Evolutionary conservation across 441 rosid species (phyloP).

Genomic region (Pelargonium myrrhifolium): DNA sequence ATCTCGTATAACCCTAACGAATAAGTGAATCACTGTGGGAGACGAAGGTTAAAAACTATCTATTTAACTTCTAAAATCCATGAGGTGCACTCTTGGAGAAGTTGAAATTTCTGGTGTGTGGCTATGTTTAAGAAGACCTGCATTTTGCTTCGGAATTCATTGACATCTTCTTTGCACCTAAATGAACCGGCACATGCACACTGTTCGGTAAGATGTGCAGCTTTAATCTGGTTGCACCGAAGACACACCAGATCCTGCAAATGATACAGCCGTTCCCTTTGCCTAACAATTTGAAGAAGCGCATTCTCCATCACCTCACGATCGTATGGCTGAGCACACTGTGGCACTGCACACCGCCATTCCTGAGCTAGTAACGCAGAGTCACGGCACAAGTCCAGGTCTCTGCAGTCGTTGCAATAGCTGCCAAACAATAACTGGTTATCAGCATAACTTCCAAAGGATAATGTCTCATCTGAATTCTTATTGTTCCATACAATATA

Average conservation of each 20-base stretch:
- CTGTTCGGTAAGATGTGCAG: conserved; percentile 75
- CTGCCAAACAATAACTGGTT: conserved; percentile 34
- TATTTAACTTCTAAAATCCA: conserved; percentile 51
- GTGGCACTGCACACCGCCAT: conserved; percentile 80
- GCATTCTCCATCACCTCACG: conserved; percentile 74
- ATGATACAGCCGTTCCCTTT: conserved; percentile 74
- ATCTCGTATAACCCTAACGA: background rate
- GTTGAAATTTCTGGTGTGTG: conserved; percentile 52
- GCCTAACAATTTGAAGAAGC: conserved; percentile 78
- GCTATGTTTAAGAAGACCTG: conserved; percentile 68
- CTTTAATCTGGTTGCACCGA: conserved; percentile 88
- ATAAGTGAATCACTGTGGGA: too few relatives aligned
- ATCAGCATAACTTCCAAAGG: conserved; percentile 19
- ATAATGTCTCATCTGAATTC: too few relatives aligned
- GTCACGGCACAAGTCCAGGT: conserved; percentile 81
- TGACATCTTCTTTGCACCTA: conserved; percentile 59
- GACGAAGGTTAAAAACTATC: background rate
- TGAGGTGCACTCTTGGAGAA: conserved; percentile 57
- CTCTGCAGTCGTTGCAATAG: conserved; percentile 91
- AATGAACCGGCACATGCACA: conserved; percentile 77
- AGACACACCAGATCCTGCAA: conserved; percentile 79
- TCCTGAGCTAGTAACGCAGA: conserved; percentile 56
- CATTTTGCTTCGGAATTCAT: conserved; percentile 64
- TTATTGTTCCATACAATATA: background rate
- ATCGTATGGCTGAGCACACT: conserved; percentile 82